Percentiles rank a stretch among this genome's conserved stretches.
Evolutionary conservation across 345 rosid genomes (phyloP).

Genomic region (Rhizophora mangle): DNA sequence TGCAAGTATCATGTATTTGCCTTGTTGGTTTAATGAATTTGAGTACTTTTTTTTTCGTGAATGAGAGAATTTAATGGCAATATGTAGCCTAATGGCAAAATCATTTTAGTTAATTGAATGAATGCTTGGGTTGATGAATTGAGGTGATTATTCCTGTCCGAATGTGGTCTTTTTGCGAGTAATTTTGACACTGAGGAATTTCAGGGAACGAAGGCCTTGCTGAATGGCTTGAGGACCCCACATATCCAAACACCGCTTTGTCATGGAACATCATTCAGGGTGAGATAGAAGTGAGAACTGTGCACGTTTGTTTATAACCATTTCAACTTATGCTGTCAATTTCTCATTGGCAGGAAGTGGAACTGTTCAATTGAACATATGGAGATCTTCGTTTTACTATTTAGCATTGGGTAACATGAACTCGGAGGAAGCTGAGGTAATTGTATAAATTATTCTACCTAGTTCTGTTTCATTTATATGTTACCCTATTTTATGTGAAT

Average conservation of each 20-base stretch:
- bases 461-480: slow-evolving; percentile 7
- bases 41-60: not conserved
- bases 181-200: slow-evolving; percentile 28
- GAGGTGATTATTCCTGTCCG: not conserved
- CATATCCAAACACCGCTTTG: slow-evolving; percentile 74
- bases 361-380: slow-evolving; percentile 52
- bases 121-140: not conserved
- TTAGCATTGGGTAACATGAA: slow-evolving; percentile 79
- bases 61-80: no score
- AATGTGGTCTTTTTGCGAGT: not conserved
- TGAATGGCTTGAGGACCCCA: slow-evolving; percentile 80
- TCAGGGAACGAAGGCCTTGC: slow-evolving; percentile 81
- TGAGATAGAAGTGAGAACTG: slow-evolving; percentile 27
- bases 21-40: not conserved
- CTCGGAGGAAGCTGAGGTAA: slow-evolving; percentile 72
- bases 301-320: slow-evolving; percentile 6
- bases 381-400: slow-evolving; percentile 65
- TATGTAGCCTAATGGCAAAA: no score
- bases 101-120: no score
- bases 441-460: not conserved
- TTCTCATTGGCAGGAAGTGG: slow-evolving; percentile 56
- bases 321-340: slow-evolving; percentile 17
- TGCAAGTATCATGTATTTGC: not conserved
- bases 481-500: not conserved
- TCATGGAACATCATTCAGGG: slow-evolving; percentile 82